Conservation (phyloP, 495 filamentous ascomycete genomes). For the Aspergillus mulundensis region DNA sequence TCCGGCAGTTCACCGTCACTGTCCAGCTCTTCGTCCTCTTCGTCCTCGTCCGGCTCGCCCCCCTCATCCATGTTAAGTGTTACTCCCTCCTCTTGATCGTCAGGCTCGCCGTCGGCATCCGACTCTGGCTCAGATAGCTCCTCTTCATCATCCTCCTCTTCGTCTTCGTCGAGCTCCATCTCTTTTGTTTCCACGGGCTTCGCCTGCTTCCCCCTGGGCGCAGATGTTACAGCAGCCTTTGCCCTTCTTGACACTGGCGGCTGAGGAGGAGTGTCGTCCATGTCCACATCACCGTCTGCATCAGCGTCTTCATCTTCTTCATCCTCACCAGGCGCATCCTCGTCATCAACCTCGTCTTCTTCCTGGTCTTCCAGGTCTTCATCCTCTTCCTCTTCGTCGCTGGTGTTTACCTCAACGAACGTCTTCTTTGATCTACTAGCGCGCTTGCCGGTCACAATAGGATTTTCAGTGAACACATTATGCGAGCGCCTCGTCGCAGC, state of each 20-base stretch:
- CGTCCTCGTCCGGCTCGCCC: slow-evolving; percentile 56
- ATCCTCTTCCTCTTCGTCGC: slow-evolving; percentile 41
- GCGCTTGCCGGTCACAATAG: slow-evolving; percentile 59
- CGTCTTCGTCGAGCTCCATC: slow-evolving; percentile 52
- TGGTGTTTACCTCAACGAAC: slow-evolving; percentile 61
- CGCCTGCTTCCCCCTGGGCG: slow-evolving; percentile 31
- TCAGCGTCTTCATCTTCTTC: slow-evolving; percentile 55
- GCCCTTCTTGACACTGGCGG: slow-evolving; percentile 32
- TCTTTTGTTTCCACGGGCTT: slow-evolving; percentile 59
- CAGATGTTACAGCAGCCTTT: slow-evolving; percentile 23
- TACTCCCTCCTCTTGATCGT: slow-evolving; percentile 47
- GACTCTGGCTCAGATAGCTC: slow-evolving; percentile 44
- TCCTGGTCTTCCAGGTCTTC: slow-evolving; percentile 51
- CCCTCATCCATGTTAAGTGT: slow-evolving; percentile 35
- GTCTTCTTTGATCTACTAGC: slow-evolving; percentile 62
- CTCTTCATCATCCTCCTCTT: slow-evolving; percentile 54
- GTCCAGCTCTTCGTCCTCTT: slow-evolving; percentile 59
- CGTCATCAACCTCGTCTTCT: slow-evolving; percentile 49
- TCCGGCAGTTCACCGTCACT: slow-evolving; percentile 58
- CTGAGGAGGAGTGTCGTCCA: slow-evolving; percentile 49
- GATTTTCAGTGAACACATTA: slow-evolving; percentile 49
- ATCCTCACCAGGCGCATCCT: slow-evolving; percentile 44
- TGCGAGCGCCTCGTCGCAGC: slow-evolving; percentile 32
- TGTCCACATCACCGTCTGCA: slow-evolving; percentile 54
- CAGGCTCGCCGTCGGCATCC: slow-evolving; percentile 49